Conservation (phyloP, 805 yeast species). For the Suhomyces kilbournensis region DNA sequence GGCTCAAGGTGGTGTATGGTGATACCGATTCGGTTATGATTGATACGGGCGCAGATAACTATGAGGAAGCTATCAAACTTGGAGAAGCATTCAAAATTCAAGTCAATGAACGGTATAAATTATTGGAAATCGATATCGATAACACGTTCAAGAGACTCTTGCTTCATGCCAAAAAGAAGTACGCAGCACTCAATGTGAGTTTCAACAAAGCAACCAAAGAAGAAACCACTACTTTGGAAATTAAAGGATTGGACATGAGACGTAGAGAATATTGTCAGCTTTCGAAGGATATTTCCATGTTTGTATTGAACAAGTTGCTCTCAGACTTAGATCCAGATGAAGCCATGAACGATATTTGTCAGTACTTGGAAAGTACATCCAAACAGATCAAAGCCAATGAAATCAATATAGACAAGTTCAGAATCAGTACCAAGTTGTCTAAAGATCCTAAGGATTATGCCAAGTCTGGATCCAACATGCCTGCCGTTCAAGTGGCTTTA, state of each 20-base stretch:
- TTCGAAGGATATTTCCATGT: slow-evolving; percentile 82
- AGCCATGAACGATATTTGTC: slow-evolving; percentile 68
- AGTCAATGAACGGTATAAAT: slow-evolving; percentile 84
- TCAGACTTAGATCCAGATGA: slow-evolving; percentile 74
- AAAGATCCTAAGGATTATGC: slow-evolving; percentile 88
- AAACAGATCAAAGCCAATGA: slow-evolving; percentile 56
- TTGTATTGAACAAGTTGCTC: slow-evolving; percentile 67
- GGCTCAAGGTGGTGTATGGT: slow-evolving; percentile 88
- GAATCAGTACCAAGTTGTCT: slow-evolving; percentile 82
- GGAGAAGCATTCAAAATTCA: slow-evolving; percentile 81
- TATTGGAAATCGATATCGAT: slow-evolving; percentile 92
- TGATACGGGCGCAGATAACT: slow-evolving; percentile 74
- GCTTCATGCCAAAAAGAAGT: slow-evolving; percentile 93
- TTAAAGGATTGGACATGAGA: slow-evolving; percentile 94
- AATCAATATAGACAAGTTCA: slow-evolving; percentile 62
- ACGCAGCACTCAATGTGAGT: slow-evolving; percentile 80
- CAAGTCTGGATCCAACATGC: slow-evolving; percentile 66
- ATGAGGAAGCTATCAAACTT: slow-evolving; percentile 70
- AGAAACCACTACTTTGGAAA: slow-evolving; percentile 60
- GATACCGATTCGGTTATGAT: slow-evolving; percentile 99
- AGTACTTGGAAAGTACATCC: slow-evolving; percentile 61
- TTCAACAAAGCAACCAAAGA: slow-evolving; percentile 53
- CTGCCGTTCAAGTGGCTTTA: slow-evolving; percentile 83
- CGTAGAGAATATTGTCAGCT: slow-evolving; percentile 95
- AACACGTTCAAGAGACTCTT: slow-evolving; percentile 83